Base-by-base conservation (phyloP, 2,329 filamentous ascomycete genomes). In the Colletotrichum cordylinicola region DNA sequence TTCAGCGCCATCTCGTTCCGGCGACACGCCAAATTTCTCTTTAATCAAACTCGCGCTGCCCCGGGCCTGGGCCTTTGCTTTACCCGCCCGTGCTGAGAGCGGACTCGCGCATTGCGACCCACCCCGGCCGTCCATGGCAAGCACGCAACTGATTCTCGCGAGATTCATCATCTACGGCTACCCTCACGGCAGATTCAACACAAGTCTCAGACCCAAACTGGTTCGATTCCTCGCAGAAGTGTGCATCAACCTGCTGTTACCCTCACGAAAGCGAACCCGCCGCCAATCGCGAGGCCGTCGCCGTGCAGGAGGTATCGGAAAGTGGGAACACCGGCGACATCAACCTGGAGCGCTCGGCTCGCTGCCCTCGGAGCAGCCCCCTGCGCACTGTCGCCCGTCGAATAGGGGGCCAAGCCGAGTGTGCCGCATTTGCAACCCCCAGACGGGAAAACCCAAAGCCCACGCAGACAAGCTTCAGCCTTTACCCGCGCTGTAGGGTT, bases 11-110 rank as follows among this genome's bases (percentile, higher is more conserved):
- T 60, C 65, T 74, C 35, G 56, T 76, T 76, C 70, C 64, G 70
- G 70, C 58, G 31, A 69, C 64, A 48, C 73, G 56, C 70, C 74
- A 76, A 69, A 73, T 69, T 61, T 65, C 21, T 64, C 64, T 60
- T 52, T 74, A 76, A 76, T 76, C 70, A 73, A 76, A 76, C 37
- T 73, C 70, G 58, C 61, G 64, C 35, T 68, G 58, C 65, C 70
- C 64, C 67, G 67, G 37, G 62, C 70, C 70, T 68, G 39, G 73
- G 31, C 70, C 58, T 65, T 37, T 73, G 9, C 70, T 52, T 62
- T 39, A 58, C 35, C 65, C 64, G 70, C 58, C 74, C 74, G 74
- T 73, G 74, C 70, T 76, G 56, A 29, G 37, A 48, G 70, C 74
- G 56, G 64, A 65, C 74, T 73, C 67, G 62, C 48, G 24, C 43